These are phyloP conservation scores for Pseudevernia furfuracea DNA, from an alignment of 495 filamentous ascomycete species.

Conservation along the genomic window DNA sequence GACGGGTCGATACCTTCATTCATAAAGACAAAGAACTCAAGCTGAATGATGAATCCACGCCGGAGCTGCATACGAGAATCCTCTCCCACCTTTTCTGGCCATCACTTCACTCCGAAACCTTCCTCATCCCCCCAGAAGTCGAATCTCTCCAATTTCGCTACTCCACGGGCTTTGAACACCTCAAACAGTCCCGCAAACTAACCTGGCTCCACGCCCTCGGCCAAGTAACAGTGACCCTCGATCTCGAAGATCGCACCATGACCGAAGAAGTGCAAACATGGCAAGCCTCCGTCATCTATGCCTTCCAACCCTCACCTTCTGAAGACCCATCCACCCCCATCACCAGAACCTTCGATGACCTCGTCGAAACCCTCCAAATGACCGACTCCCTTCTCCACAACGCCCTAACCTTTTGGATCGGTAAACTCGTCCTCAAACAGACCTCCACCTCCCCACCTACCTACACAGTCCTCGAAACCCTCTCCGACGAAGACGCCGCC, in stretches of 20 bases:
- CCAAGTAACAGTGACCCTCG: conserved; percentile 70
- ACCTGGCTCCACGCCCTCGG: conserved; percentile 81
- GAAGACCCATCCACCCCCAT: conserved; percentile 32
- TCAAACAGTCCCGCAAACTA: conserved; percentile 77
- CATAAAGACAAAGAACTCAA: conserved; percentile 41
- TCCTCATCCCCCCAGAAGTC: conserved; percentile 61
- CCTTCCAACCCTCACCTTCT: conserved; percentile 54
- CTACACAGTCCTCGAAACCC: conserved; percentile 58
- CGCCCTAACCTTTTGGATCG: conserved; percentile 79
- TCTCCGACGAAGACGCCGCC: conserved; percentile 42
- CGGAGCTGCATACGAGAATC: conserved; percentile 70
- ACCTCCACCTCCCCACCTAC: conserved; percentile 35
- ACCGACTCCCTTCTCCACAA: conserved; percentile 63
- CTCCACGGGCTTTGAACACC: conserved; percentile 62
- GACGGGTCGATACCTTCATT: conserved; percentile 59
- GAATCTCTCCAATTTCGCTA: conserved; percentile 58
- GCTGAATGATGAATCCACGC: conserved; percentile 20
- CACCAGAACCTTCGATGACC: conserved; percentile 50
- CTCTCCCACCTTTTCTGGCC: conserved; percentile 96
- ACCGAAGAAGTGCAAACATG: conserved; percentile 70
- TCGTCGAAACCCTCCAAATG: conserved; percentile 66
- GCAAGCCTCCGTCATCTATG: conserved; percentile 84
- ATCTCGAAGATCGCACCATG: conserved; percentile 72
- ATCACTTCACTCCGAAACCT: conserved; percentile 65
- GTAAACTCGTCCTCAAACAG: conserved; percentile 67